Percentiles rank a stretch among this genome's conserved stretches.
Evolutionary conservation across 2,329 filamentous ascomycete genomes (phyloP).

Genomic region (Tolypocladium nubicola): DNA sequence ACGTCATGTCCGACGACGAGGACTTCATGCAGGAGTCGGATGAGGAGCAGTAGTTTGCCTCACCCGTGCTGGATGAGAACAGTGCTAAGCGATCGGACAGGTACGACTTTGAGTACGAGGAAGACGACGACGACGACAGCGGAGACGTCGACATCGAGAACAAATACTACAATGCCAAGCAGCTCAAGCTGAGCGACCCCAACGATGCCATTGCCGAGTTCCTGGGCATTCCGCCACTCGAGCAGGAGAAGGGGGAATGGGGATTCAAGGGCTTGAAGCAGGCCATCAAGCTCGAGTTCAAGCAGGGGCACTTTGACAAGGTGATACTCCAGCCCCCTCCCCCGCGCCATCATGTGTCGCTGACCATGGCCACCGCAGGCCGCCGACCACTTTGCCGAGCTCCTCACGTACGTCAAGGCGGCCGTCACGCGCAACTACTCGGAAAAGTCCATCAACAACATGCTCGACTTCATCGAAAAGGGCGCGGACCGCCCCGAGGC

Average conservation of each 20-base stretch:
- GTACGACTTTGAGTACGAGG: conserved; percentile 98
- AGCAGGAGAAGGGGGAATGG: conserved; percentile 93
- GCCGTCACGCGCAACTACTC: conserved; percentile 97
- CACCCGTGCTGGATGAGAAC: not conserved
- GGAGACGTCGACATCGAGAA: conserved; percentile 95
- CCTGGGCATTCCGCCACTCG: conserved; percentile 71
- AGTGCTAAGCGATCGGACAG: conserved; percentile 13
- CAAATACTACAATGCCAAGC: conserved; percentile 99
- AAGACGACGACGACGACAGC: conserved; percentile 76
- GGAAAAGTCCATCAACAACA: conserved; percentile 98
- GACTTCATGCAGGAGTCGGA: conserved; percentile 39
- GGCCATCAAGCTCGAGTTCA: conserved; percentile 94
- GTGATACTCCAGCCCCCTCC: conserved; percentile 29
- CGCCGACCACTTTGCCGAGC: conserved; percentile 83
- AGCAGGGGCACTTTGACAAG: conserved; percentile 77
- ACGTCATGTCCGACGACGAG: conserved; percentile 40
- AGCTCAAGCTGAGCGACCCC: conserved; percentile 79
- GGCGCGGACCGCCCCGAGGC: conserved; percentile 59
- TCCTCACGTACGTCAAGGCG: conserved; percentile 93
- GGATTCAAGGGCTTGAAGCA: conserved; percentile 98
- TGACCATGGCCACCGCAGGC: conserved; percentile 42
- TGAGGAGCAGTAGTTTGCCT: conserved; percentile 28
- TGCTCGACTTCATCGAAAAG: conserved; percentile 97
- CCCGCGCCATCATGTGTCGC: conserved; percentile 11
- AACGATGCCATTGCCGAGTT: conserved; percentile 89